phyloP scores from a whole-genome alignment of 345 rosid genomes.

The Psidium friedrichsthalianum region DNA sequence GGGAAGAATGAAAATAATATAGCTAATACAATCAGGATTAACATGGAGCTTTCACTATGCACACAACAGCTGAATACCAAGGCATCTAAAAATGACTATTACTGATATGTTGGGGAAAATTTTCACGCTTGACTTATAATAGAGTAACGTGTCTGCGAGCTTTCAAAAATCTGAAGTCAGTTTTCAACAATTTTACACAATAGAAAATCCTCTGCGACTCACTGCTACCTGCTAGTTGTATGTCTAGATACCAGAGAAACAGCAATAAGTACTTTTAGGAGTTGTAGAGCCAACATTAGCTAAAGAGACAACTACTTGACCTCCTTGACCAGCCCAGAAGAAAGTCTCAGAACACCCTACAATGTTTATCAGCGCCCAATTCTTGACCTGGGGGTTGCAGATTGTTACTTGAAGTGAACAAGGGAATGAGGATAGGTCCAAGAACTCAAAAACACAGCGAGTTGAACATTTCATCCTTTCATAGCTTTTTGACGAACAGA shows the following conservation, averaged over 20 bases:
- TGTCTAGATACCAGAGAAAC: background rate
- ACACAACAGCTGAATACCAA: background rate
- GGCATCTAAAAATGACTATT: background rate
- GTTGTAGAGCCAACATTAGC: background rate
- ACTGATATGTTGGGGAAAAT: background rate
- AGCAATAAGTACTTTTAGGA: background rate
- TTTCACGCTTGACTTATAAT: background rate
- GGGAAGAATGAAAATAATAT: background rate
- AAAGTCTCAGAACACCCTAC: background rate
- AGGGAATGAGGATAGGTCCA: background rate
- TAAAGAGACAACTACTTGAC: background rate
- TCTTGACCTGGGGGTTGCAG: background rate
- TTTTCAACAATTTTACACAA: background rate
- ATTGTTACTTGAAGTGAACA: background rate
- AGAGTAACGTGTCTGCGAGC: background rate
- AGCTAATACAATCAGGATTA: background rate
- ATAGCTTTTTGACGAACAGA: background rate
- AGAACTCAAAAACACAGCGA: background rate
- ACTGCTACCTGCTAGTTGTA: background rate
- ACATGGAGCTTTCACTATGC: background rate
- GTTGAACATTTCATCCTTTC: background rate
- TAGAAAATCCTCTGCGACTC: background rate
- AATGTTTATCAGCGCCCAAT: background rate
- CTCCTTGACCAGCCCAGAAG: background rate
- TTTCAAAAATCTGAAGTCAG: background rate